These are phyloP conservation scores for Oryza meridionalis DNA, from an alignment of 176 grass and related monocot genomes.

Conservation along the genomic window DNA sequence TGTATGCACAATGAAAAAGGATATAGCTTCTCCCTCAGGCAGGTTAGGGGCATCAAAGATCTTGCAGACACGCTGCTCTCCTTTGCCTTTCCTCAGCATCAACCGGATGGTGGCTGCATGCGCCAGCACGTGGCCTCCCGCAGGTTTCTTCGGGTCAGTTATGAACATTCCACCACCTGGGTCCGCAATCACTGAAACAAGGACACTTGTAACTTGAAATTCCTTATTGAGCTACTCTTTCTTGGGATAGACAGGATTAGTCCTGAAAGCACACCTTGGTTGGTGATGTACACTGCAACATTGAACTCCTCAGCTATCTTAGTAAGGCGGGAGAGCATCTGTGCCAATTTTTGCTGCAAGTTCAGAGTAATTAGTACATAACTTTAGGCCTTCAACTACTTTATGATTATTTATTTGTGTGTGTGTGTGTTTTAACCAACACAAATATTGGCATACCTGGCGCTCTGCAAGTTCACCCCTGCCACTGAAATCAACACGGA, in stretches of 20 bases:
- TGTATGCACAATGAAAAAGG: conserved; percentile 37
- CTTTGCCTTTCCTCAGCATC: conserved; percentile 97
- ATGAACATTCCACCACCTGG: conserved; percentile 87
- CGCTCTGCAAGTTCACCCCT: conserved; percentile 84
- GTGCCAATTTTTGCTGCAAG: conserved; percentile 90
- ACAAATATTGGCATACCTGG: conserved; percentile 52
- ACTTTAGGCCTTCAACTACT: conserved; percentile 13
- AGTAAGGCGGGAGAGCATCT: conserved; percentile 85
- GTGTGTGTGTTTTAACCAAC: not conserved
- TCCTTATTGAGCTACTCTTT: not conserved
- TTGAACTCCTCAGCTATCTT: conserved; percentile 98
- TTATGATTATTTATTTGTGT: too few relatives aligned
- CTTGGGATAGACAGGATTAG: conserved; percentile 11
- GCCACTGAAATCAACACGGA: conserved; percentile 85
- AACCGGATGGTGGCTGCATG: conserved; percentile 72
- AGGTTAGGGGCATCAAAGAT: conserved; percentile 95
- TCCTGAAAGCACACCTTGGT: conserved; percentile 61
- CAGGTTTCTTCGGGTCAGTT: conserved; percentile 87
- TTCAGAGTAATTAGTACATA: conserved; percentile 6
- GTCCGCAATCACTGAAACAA: conserved; percentile 79
- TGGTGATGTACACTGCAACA: conserved; percentile 95
- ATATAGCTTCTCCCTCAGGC: conserved; percentile 91
- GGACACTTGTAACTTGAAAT: conserved; percentile 16
- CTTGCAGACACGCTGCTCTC: conserved; percentile 89
- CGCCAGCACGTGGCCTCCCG: conserved; percentile 77